A percentile compares a stretch with the other conserved stretches of the same genome.
Conservation (phyloP, 129 eudicot species). For the Pulicaria dysenterica region DNA sequence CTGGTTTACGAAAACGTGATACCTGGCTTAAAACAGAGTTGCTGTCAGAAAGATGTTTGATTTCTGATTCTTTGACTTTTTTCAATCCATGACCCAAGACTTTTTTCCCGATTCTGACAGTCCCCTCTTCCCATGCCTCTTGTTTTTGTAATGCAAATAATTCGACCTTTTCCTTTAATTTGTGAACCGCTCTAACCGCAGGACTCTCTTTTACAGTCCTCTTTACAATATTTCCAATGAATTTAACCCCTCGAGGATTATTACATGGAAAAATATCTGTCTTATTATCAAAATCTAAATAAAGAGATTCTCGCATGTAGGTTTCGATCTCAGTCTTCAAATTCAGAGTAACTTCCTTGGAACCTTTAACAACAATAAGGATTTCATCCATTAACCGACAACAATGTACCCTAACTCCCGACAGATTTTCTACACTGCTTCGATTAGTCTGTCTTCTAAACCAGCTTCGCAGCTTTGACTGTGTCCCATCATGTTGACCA, state of each 20-base stretch:
- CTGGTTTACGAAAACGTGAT: slow-evolving; percentile 70
- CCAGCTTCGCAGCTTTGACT: slow-evolving; percentile 74
- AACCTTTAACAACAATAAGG: slow-evolving; percentile 68
- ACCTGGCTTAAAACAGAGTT: slow-evolving; percentile 58
- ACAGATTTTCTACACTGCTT: slow-evolving; percentile 11
- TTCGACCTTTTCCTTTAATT: slow-evolving; percentile 77
- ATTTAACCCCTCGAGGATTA: slow-evolving; percentile 55
- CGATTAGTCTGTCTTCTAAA: slow-evolving; percentile 70
- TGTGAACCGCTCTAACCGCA: slow-evolving; percentile 72
- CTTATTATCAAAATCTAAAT: slow-evolving; percentile 46
- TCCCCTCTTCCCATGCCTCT: slow-evolving; percentile 73
- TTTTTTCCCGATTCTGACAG: slow-evolving; percentile 75
- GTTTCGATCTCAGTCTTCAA: slow-evolving; percentile 67
- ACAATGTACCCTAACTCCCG: slow-evolving; percentile 60
- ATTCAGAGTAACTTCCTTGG: slow-evolving; percentile 58
- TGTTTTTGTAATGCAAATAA: slow-evolving; percentile 78
- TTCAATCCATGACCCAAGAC: slow-evolving; percentile 85
- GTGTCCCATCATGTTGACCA: slow-evolving; percentile 33
- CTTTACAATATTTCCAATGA: slow-evolving; percentile 58
- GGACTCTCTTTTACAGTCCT: slow-evolving; percentile 58
- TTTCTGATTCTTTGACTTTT: slow-evolving; percentile 95
- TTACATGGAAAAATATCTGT: slow-evolving; percentile 47
- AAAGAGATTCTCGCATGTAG: slow-evolving; percentile 53
- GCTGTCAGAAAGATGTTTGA: slow-evolving; percentile 68
- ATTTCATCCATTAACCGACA: slow-evolving; percentile 96